Evolutionary conservation across 768 basidiomycete species (phyloP).

Genomic region (Trametes meyenii): DNA sequence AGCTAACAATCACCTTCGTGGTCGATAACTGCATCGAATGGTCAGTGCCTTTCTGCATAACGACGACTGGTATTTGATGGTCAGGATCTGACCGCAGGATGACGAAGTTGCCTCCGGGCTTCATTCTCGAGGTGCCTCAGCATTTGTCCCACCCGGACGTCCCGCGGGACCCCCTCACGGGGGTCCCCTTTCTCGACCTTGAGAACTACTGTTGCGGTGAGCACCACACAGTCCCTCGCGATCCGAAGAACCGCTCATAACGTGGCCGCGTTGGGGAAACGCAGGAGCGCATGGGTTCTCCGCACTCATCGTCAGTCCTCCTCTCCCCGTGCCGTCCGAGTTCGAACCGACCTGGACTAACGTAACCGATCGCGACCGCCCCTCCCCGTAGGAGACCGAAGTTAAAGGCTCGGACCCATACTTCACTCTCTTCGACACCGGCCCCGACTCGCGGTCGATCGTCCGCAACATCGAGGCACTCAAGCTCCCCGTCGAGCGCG

Average conservation of each 20-base stretch:
- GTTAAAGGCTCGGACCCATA: slow-evolving; percentile 46
- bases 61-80: background rate
- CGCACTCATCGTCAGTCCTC: slow-evolving; percentile 64
- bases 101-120: slow-evolving; percentile 77
- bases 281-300: slow-evolving; percentile 84
- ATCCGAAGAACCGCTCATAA: background rate
- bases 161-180: slow-evolving; percentile 44
- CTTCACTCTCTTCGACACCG: slow-evolving; percentile 80
- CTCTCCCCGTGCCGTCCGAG: too few relatives aligned
- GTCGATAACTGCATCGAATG: slow-evolving; percentile 85
- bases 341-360: too few relatives aligned
- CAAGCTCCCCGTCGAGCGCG: slow-evolving; percentile 51
- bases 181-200: slow-evolving; percentile 70
- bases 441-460: slow-evolving; percentile 76
- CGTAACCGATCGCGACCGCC: too few relatives aligned
- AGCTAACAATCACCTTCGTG: slow-evolving; percentile 58
- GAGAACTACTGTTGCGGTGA: slow-evolving; percentile 72
- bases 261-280: background rate
- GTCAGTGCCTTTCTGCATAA: slow-evolving; percentile 36
- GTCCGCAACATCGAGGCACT: slow-evolving; percentile 71
- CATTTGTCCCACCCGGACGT: slow-evolving; percentile 58
- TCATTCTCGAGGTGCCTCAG: slow-evolving; percentile 68
- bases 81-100: slow-evolving; percentile 50
- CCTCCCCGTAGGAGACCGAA: slow-evolving; percentile 57
- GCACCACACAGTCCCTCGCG: slow-evolving; percentile 25